phyloP scores from a whole-genome alignment of 768 basidiomycete genomes.

The Peribolospora kevripleyi region DNA sequence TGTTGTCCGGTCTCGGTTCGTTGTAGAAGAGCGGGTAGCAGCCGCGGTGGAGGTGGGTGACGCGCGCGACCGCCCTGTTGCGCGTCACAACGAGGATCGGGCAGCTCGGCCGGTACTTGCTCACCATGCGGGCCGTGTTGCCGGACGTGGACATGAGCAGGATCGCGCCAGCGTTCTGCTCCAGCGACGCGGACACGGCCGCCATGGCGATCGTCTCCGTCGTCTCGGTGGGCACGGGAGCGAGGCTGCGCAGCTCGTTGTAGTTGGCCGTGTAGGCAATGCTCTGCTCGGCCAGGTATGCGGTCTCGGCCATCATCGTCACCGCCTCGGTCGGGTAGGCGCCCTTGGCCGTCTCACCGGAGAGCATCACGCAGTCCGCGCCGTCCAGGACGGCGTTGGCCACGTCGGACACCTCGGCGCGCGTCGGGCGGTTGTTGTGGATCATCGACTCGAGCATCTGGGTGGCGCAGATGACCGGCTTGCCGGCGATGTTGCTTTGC shows the following conservation, averaged over 20 bases:
- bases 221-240: slow-evolving; percentile 72
- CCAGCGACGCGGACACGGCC: slow-evolving; percentile 78
- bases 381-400: slow-evolving; percentile 98
- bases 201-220: slow-evolving; percentile 90
- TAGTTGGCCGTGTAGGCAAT: slow-evolving; percentile 88
- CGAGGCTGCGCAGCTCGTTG: slow-evolving; percentile 44
- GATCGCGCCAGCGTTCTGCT: slow-evolving; percentile 86
- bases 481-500: slow-evolving; percentile 58
- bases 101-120: slow-evolving; percentile 79
- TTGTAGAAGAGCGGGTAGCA: slow-evolving; percentile 94
- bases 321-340: slow-evolving; percentile 93
- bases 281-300: slow-evolving; percentile 80
- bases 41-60: slow-evolving; percentile 87
- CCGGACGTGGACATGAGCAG: slow-evolving; percentile 80
- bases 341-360: slow-evolving; percentile 97
- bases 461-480: slow-evolving; percentile 94
- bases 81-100: slow-evolving; percentile 96
- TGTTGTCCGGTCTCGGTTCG: slow-evolving; percentile 68
- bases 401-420: slow-evolving; percentile 95
- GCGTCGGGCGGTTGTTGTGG: slow-evolving; percentile 93
- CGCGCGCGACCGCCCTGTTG: slow-evolving; percentile 81
- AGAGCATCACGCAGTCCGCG: slow-evolving; percentile 98
- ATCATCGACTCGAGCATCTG: slow-evolving; percentile 71
- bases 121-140: slow-evolving; percentile 79
- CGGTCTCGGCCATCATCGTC: slow-evolving; percentile 99